Evolutionary conservation across 1,139 yeast species (phyloP).

Genomic region (Pichia sp.): DNA sequence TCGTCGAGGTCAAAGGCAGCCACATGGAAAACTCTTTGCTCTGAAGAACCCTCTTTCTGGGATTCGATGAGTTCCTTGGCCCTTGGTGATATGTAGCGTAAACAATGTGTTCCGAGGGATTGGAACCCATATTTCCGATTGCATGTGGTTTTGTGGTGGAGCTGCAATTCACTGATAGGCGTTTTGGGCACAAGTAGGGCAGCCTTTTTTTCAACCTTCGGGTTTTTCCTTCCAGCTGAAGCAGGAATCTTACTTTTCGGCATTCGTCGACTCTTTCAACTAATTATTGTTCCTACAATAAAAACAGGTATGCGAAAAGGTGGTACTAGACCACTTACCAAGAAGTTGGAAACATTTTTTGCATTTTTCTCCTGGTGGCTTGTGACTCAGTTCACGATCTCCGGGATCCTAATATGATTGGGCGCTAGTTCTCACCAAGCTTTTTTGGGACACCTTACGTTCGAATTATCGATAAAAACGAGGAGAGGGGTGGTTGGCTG

Average conservation of each 20-base stretch:
- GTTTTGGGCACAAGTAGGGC: background rate
- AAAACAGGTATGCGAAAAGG: no score
- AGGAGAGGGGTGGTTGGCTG: no score
- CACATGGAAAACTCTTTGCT: slow-evolving; percentile 25
- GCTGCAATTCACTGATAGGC: background rate
- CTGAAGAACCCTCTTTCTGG: background rate
- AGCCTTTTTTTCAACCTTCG: background rate
- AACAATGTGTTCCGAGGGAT: slow-evolving; percentile 19
- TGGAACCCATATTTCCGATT: slow-evolving; percentile 6
- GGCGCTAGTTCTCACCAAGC: no score
- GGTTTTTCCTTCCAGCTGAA: background rate
- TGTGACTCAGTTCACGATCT: no score
- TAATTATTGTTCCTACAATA: no score
- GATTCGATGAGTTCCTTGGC: background rate
- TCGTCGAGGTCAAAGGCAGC: slow-evolving; percentile 79
- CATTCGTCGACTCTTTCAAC: no score
- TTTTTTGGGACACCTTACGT: no score
- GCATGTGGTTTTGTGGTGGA: background rate
- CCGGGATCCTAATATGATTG: no score
- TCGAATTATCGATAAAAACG: no score
- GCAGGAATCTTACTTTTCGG: background rate
- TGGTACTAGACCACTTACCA: no score
- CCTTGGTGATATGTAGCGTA: slow-evolving; percentile 8
- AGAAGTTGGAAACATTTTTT: no score
- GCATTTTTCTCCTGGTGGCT: no score